Base-by-base conservation (phyloP, 495 filamentous ascomycete genomes). In the Cenococcum geophilum region DNA sequence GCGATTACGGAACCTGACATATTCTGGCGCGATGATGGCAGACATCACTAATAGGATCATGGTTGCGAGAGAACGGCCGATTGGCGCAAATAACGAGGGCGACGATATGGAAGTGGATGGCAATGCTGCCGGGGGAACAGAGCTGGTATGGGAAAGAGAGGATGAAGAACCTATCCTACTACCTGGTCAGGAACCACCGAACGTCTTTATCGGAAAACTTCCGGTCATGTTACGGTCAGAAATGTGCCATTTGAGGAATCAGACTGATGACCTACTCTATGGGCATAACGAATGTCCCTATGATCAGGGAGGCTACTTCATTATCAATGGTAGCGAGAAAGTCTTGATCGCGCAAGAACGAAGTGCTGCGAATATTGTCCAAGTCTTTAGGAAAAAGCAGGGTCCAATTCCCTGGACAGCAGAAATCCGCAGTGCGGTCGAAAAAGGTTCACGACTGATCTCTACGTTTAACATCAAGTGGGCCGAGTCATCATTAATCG, bases 301-400 rank as follows among this genome's bases (percentile, higher is more conserved):
- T 73, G 93, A 99, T 70, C 92, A 93, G 65, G 93, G 93, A 52
- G 93, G 93, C 59, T 99, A 99, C 67, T 99, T 99, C 73, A 87
- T 99, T 62, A 97, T 99, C 76, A 99, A 97, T 75, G 93, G 93
- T n/a, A 93, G 89, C 72, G 93, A 99, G 73, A 99, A 99, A 80
- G 93, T 99, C 21, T 74, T 99, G 61, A 97, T 99, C 62, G 95
- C 95, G 1, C 93, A 99, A 73, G 93, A 99, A 73, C 86, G 93
- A 25, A 95, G 89, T 66, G 95, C 95, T 18, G 95, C 92, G 68
- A 99, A 97, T 68, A 97, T 97, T 47, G 92, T 97, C 8, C 92
- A 97, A 75, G 91, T 99, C 20, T 99, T 97, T 82, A 92, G 95
- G 76, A 99, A 99, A 78, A 86, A 91, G 21, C 89, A 89, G 14